Base-by-base conservation (phyloP, 257 asterid species). In the Eustoma russellianum region DNA sequence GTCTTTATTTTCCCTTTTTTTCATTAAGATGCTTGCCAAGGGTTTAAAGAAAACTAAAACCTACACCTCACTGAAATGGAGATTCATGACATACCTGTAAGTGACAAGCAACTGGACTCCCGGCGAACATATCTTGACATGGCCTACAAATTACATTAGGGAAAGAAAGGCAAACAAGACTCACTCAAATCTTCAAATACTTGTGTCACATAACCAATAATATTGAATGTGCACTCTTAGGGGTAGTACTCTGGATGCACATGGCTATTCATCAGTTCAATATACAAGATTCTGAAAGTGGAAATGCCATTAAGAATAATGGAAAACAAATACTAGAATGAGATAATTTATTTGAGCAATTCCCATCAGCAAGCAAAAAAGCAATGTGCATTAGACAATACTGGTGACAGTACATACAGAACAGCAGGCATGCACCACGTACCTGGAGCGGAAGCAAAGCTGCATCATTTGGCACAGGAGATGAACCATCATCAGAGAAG, bases 391-490 rank as follows among this genome's bases (percentile, higher is more conserved):
- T 33, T 13, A 10, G 33, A 5, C 34, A 16, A 7, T 9, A 10
- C 18, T 34, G 38, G 8, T 13, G 43, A 24, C 19, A 13, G 52
- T 16, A 15, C 15, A 17, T 15, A 7, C 33, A 28, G 14, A 5
- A 15, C 19, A 41, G 58, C 38, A 24, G 41, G 55, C 53, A 57
- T 63, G 58, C 56, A 56, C 40, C 3, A 66, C 83, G 75, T 79
- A 77, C 97, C 94, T 86, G 97, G 68, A 86, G 85, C 44, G 93
- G 80, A 59, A 59, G 79, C 58, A 82, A 69, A 62, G 86, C 95
- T 43, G 73, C 82, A 58, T 67, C 82, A 74, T 65, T 71, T 43
- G 96, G 95, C 62, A 71, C 65, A 6, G 79, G 55, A 18, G 64
- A 56, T 19, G 71, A 61, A 54, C 87, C 86, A 57, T 82, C 98